Base-by-base conservation (phyloP, 208 protist species). In the Angomonas desouzai region DNA sequence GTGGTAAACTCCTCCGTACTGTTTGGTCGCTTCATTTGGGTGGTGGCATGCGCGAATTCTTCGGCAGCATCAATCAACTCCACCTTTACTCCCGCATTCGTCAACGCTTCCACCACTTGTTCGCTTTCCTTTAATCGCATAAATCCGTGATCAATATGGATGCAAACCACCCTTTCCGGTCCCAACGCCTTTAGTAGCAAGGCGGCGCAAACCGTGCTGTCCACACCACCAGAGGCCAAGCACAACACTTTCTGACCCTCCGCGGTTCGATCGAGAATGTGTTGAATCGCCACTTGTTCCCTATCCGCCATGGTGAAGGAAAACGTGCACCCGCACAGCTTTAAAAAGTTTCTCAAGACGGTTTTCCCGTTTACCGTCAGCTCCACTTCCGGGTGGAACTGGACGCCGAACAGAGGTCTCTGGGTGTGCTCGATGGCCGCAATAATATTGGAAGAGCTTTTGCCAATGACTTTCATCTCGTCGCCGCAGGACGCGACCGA, bases 61-160 rank as follows among this genome's bases (percentile, higher is more conserved):
- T 83, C 57, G 11, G 65, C 66, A 3, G 83, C 87, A 67, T 94
- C 58, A 20, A 96, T 74, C 1, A 91, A 71, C 23, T 89, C 60
- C 30, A 98, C 74, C 1, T 70, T 56, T 27, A 98, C 74, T 16
- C 92, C 92, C 0, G 85, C 68, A 0, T 57, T 77, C 28, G 61
- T 34, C 3, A 98, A 79, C 7, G 94, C 96, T 1, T 73, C 74
- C 6, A 93, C 68, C n/a, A 94, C 87, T 45, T 92, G 59, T 51
- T 56, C 66, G 49, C 85, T 96, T 70, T 99, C 98, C 27, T 94
- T 40, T 47, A 88, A 72, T 18, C 98, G 83, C 97, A 99, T 98
- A 72, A 99, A 98, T 23, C 98, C 98, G 76, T 99, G 97, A 70
- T 99, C 97, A 45, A 99, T 94, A 76, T 99, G 97, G n/a, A 99